Evolutionary conservation across 306 rosid species (phyloP).

Genomic region (Prunus armeniaca): DNA sequence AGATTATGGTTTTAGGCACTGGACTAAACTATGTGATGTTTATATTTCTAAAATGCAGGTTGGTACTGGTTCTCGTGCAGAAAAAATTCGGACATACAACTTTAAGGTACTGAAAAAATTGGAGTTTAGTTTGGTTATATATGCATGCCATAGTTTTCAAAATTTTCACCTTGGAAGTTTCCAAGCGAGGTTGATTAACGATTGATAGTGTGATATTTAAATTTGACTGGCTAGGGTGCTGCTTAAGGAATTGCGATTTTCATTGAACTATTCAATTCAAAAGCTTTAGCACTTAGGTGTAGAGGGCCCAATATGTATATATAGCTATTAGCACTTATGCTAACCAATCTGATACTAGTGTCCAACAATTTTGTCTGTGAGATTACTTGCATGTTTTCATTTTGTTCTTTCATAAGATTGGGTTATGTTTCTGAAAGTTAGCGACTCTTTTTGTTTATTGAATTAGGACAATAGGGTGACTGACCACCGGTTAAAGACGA

Average conservation of each 20-base stretch:
- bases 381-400: neutral
- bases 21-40: neutral
- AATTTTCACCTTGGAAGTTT: neutral
- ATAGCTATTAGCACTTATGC: neutral
- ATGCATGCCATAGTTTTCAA: neutral
- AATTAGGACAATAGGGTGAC: constrained; percentile 90
- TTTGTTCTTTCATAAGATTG: neutral
- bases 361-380: neutral
- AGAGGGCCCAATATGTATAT: neutral
- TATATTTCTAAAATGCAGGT: constrained; percentile 53
- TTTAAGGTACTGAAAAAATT: constrained; percentile 57
- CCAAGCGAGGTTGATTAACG: constrained; percentile 1
- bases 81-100: constrained; percentile 90
- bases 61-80: constrained; percentile 95
- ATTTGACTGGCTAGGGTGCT: neutral
- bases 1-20: neutral
- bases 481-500: constrained; percentile 86
- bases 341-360: neutral
- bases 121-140: neutral
- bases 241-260: constrained; percentile 4
- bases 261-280: neutral
- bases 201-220: neutral
- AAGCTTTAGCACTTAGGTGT: neutral
- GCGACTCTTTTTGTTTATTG: constrained; percentile 1
- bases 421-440: constrained; percentile 20